Base-by-base conservation (phyloP, 2,329 filamentous ascomycete genomes). In the Colletotrichum australisinense region DNA sequence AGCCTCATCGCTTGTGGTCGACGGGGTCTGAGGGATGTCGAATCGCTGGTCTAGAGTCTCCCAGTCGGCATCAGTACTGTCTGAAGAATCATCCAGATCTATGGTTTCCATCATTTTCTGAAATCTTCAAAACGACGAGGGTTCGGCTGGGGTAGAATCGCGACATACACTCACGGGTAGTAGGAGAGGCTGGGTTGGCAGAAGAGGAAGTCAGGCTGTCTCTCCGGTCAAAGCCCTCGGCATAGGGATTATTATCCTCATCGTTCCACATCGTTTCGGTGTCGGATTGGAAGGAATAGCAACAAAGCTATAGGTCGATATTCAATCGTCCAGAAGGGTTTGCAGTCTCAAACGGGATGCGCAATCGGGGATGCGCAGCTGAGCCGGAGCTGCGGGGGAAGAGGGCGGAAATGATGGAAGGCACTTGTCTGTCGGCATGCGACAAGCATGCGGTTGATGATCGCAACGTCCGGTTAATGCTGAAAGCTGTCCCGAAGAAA, bases 211-310 rank as follows among this genome's bases (percentile, higher is more conserved):
- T 88, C 81, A 93, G 91, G 75, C 94, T 94, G 83, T 97, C 94
- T 79, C 94, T 92, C 78, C 94, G 93, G 83, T 97, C 94, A 86
- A 97, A 98, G 83, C 94, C 96, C 79, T 88, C 91, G 76, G 95
- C 95, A 81, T 98, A 98, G 5, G 96, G 96, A 83, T 98, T 98
- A 85, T 98, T 98, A 81, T 98, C 95, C 86, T 98, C 96, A 87
- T 98, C 95, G 89, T 98, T 97, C 96, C 96, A 98, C 96, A 98
- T 98, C 77, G 78, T 89, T 63, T 30, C 46, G 24, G 68, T 49
- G 26, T 46, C 58, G 42, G 28, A 26, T 42, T 30, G 52, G 59
- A 26, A 19, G 24, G 35, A 22, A 19, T 30, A 16, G 52, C 58
- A 68, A 72, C 68, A 59, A 71, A 73, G 49, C 35, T 71, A 38